These are phyloP conservation scores for Scheffersomyces lignicola DNA, from an alignment of 1,139 yeast species.

Conservation along the genomic window DNA sequence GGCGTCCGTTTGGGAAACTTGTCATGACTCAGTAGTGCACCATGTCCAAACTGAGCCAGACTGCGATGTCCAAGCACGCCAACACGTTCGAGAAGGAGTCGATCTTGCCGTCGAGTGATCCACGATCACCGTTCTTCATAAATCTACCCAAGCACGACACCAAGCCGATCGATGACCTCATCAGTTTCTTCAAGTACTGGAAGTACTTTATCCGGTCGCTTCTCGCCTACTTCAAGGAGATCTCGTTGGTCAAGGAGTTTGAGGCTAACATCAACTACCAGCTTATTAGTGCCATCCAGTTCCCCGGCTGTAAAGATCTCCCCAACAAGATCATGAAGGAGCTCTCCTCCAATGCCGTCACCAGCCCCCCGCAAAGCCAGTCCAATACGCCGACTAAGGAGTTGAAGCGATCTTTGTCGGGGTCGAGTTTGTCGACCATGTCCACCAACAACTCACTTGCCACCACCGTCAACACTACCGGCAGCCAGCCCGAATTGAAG, in stretches of 20 bases:
- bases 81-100: slow-evolving; percentile 26
- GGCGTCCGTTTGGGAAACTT: too few species aligned
- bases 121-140: slow-evolving; percentile 39
- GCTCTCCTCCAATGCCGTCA: slow-evolving; percentile 9
- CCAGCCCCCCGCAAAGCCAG: slow-evolving; percentile 21
- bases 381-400: slow-evolving; percentile 27
- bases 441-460: slow-evolving; percentile 3
- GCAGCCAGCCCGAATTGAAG: slow-evolving; percentile 11
- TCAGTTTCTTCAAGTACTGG: slow-evolving; percentile 68
- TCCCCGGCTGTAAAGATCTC: slow-evolving; percentile 48
- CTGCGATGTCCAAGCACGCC: background rate
- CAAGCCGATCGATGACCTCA: slow-evolving; percentile 50
- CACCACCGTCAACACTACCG: slow-evolving; percentile 3
- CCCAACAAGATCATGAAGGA: slow-evolving; percentile 22
- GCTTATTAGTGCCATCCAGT: slow-evolving; percentile 59
- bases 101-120: slow-evolving; percentile 36
- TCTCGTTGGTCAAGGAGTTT: slow-evolving; percentile 66
- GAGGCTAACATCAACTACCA: slow-evolving; percentile 65
- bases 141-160: slow-evolving; percentile 42
- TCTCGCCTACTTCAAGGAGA: slow-evolving; percentile 60
- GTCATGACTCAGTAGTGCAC: too few species aligned
- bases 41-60: slow-evolving; percentile 2
- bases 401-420: slow-evolving; percentile 22
- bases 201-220: slow-evolving; percentile 65
- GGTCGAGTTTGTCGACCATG: slow-evolving; percentile 12